Base-by-base conservation (phyloP, 805 yeast genomes). In the Metschnikowia henanensis region DNA sequence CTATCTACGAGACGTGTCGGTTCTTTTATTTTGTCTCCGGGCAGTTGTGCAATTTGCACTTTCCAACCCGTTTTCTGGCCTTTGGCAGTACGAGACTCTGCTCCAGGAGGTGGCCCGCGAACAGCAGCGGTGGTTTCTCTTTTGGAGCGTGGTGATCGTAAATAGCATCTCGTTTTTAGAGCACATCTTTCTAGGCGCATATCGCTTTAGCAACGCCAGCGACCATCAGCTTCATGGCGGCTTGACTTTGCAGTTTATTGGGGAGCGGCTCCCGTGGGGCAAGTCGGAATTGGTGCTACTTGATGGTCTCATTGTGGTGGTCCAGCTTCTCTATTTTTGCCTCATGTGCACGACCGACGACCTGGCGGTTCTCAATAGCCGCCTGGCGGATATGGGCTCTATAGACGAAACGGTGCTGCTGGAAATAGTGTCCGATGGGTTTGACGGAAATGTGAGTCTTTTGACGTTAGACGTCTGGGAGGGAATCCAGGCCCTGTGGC, bases 1-100 rank as follows among this genome's bases (percentile, higher is more conserved):
- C 3, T 77, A 72, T 50, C 56, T 75, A 6, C 62, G 65, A 37
- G 81, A 76, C 52, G 45, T 65, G 30, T 72, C 78, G 5, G 32
- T 70, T 18, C 25, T 73, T 1, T 51, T 61, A 21, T 55, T 69
- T 5, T 26, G 51, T 1, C 31, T 65, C 9, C 51, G 71, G 37
- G 59, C 59, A 5, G 54, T 58, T 19, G 38, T 51, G 6, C 73
- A 67, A 21, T 60, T 56, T 40, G 52, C 61, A 5, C 30, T 70
- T 6, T 53, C 65, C 12, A 57, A 65, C 35, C 68, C 73, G 13
- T 59, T 38, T 34, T 61, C 67, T 4, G 31, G 52, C 8, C 48
- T 58, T 0, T 29, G 42, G 3, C 39, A 48, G 4, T 42, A 46
- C 9, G 17, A 51, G 13, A 29, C 31, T 13, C 17, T 56, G 12